Evolutionary conservation across 208 protist genomes (phyloP), one percentile per base, ranked within the genome.

Genomic region (Acanthamoeba castellanii): DNA sequence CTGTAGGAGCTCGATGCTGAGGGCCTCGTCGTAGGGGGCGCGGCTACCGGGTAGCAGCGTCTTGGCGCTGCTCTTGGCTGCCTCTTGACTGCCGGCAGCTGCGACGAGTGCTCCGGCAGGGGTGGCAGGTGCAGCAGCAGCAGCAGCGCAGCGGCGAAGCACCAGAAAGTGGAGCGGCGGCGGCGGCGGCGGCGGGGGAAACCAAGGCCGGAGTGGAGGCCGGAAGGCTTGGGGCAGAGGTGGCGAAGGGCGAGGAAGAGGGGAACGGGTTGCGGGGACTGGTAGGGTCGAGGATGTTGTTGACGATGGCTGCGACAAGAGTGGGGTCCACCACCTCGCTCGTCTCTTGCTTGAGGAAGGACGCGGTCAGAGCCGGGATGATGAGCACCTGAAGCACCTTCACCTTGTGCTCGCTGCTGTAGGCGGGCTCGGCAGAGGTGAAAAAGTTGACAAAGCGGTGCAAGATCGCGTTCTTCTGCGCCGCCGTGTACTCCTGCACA

Each of bases 321-420:
- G 57, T 30, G 14, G 27, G 27, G 50, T 70, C 57, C 16, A 93
- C 45, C 16, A 93, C 50, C 32, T 93, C 88, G n/a, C n/a, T 93
- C 20, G 64, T 55, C 66, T 93, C 88, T 52, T 93, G 32, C 42
- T 93, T 93, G 34, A 34, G 42, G 34, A 93, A 70, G 20, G 88
- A 70, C 18, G 88, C 57, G 50, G 88, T 93, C 25, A 98, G 89
- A 50, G 98, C 91, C 22, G 98, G 98, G 9, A 96, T 96, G 30
- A 98, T 95, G 5, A 98, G 34, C 18, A 97, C 90, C 82, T 98
- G 96, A 72, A 98, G 96, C 22, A 97, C 96, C 66, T 97, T 95
- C 25, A 98, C 96, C 64, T 98, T 98, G 18, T 93, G 81, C 30
- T 97, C 96, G 2, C 57, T 22, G 30, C 52, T 61, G 9, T 94